Base-by-base conservation (phyloP, 371 early-diverging fungal species). In the Dichotomocladium elegans region DNA sequence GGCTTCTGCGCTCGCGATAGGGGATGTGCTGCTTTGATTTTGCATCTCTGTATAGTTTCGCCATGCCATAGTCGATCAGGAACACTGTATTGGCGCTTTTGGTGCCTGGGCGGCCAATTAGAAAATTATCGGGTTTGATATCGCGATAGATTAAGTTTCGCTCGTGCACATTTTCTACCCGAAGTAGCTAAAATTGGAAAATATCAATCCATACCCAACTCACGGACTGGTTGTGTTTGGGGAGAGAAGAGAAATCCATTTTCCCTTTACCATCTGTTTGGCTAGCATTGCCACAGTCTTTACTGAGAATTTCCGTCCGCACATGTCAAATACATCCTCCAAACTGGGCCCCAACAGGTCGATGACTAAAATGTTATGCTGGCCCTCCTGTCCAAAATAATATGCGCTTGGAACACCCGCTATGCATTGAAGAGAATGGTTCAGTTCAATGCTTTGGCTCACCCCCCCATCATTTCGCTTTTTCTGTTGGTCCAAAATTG, bases 101-200 rank as follows among this genome's bases (percentile, higher is more conserved):
- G n/a, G 81, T 76, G 44, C 79, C 67, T 6, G 89, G 83, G 25
- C 88, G 71, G 27, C 95, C 94, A 53, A 94, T 86, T 22, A 95
- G 74, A 68, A 99, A 99, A 77, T 99, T 99, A 69, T 99, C 99
- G 21, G 99, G 99, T 69, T 99, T 99, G 63, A 99, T 98, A 70
- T 99, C 99, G 55, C 99, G 87, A 72, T 99, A 99, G 33, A 99
- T 90, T 59, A 95, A 77, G 66, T 94, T 92, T 60, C 88, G 85
- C 61, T 96, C 93, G 70, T 99, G 99, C 33, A 99, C 85, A 29
- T 83, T 81, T 80, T 99, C 96, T 15, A 98, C 85, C 41, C 94
- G 87, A 24, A 73, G 77, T 31, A 99, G 78, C 90, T 90, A 51
- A 44, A 37, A 17, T 29, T 5, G n/a, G n/a, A n/a, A n/a, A n/a